phyloP scores from a whole-genome alignment of 495 filamentous ascomycete species.

The Oidiodendron maius region DNA sequence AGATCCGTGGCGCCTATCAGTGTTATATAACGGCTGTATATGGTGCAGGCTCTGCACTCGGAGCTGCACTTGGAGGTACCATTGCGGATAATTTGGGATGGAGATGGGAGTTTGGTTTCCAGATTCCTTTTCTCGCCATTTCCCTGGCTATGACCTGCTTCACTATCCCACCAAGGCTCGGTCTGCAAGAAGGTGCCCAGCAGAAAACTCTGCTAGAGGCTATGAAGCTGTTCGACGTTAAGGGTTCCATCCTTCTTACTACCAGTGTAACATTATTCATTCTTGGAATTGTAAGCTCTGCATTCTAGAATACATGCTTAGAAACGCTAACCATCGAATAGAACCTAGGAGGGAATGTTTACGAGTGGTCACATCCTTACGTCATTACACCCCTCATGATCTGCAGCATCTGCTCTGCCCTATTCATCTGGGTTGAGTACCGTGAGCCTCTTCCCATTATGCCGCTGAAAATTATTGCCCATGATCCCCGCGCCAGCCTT shows the following conservation, averaged over 20 bases:
- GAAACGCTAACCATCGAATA: conserved; percentile 24
- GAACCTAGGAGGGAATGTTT: conserved; percentile 74
- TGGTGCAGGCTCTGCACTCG: conserved; percentile 54
- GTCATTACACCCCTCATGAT: conserved; percentile 56
- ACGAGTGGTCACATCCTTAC: conserved; percentile 66
- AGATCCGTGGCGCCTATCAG: conserved; percentile 66
- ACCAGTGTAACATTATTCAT: conserved; percentile 60
- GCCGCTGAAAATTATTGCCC: conserved; percentile 57
- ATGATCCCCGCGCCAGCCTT: conserved; percentile 55
- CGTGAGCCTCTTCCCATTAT: conserved; percentile 61
- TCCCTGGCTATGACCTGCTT: conserved; percentile 49
- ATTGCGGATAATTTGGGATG: conserved; percentile 71
- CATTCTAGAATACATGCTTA: conserved; percentile 1
- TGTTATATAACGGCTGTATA: conserved; percentile 69
- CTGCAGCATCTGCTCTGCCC: conserved; percentile 46
- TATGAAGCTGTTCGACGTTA: conserved; percentile 61
- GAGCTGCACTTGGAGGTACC: conserved; percentile 66
- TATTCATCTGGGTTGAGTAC: conserved; percentile 59
- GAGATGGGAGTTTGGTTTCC: conserved; percentile 59
- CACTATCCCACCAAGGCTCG: conserved; percentile 56
- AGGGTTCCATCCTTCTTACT: conserved; percentile 61
- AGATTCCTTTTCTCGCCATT: conserved; percentile 59
- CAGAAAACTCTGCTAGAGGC: conserved; percentile 47
- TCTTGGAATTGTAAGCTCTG: conserved; percentile 51
- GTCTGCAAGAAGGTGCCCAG: conserved; percentile 42